Base-by-base conservation (phyloP, 2,329 filamentous ascomycete genomes). In the Alternaria postmessia region DNA sequence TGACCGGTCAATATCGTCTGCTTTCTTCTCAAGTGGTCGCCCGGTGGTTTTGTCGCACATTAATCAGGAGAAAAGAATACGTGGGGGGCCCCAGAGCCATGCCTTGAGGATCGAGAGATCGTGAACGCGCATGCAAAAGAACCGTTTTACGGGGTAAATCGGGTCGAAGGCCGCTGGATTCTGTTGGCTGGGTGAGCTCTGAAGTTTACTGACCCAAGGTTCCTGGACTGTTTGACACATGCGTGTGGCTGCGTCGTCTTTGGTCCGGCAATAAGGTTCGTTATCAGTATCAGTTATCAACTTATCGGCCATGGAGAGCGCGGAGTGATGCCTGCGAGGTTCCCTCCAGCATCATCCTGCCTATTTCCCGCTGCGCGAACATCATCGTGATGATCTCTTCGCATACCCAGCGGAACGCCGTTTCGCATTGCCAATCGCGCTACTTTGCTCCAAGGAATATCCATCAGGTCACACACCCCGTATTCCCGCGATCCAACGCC, bases 271-370 rank as follows among this genome's bases (percentile, higher is more conserved):
- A 53, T 47, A 39, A 39, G 48, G 48, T 47, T 51, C 41, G 44
- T 46, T 56, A 56, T 57, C 53, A 18, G n/a, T 56, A 47, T 52
- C 41, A 51, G 16, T 7, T 14, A 47, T 52, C 41, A 51, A 12
- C 11, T 20, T n/a, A 36, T 36, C 32, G 43, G 22, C 44, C 11
- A 36, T 14, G 12, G 11, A 36, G 14, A 14, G 14, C 14, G 32
- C 14, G 12, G 12, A 36, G 14, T 36, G 12, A 39, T 14, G 36
- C 14, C 39, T 20, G 54, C 30, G 39, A 57, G 24, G 18, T 3
- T 12, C 12, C 34, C 38, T 39, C 52, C 9, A 36, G 30, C 28
- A 42, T 56, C 36, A 51, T 20, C 34, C 54, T 12, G 30, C 46
- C 18, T 30, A 36, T 48, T 16, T 36, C 46, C 46, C 30, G 22